A percentile compares a stretch with the other conserved stretches of the same genome.
phyloP scores from a whole-genome alignment of 805 yeast genomes.

The Starmerella kuoi region DNA sequence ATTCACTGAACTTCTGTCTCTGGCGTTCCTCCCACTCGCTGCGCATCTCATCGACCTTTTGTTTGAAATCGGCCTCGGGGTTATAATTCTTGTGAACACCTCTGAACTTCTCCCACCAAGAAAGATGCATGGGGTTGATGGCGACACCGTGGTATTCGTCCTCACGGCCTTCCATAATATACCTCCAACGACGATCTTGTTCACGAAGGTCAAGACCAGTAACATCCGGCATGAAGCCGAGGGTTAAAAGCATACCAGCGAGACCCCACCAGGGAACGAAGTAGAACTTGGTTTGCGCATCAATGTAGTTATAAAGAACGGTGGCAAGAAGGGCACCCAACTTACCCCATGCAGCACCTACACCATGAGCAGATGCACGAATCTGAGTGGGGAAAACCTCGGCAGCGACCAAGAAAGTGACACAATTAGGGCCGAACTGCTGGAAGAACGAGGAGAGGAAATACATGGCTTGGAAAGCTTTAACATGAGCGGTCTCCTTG shows the following conservation, averaged over 20 bases:
- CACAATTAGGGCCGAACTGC: slow-evolving; percentile 56
- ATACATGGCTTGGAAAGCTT: slow-evolving; percentile 42
- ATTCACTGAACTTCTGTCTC: slow-evolving; percentile 24
- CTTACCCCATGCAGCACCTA: slow-evolving; percentile 55
- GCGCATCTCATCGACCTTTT: slow-evolving; percentile 30
- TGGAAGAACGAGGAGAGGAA: slow-evolving; percentile 51
- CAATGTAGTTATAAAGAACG: slow-evolving; percentile 30
- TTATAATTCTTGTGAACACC: slow-evolving; percentile 30
- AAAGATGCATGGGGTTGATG: slow-evolving; percentile 29
- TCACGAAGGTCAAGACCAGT: slow-evolving; percentile 31
- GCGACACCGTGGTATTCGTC: slow-evolving; percentile 33
- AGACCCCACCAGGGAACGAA: slow-evolving; percentile 33
- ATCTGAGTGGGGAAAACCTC: slow-evolving; percentile 54
- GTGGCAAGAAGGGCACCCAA: slow-evolving; percentile 51
- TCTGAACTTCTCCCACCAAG: slow-evolving; percentile 29
- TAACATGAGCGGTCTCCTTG: slow-evolving; percentile 22
- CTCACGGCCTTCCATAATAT: slow-evolving; percentile 28
- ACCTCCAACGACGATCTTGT: slow-evolving; percentile 31
- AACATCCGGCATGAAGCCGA: slow-evolving; percentile 30
- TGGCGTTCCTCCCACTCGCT: slow-evolving; percentile 30
- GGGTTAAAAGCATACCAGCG: slow-evolving; percentile 29
- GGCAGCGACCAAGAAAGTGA: slow-evolving; percentile 52
- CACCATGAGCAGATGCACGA: slow-evolving; percentile 57
- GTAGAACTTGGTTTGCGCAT: slow-evolving; percentile 28
- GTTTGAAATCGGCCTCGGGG: slow-evolving; percentile 31